phyloP scores from a whole-genome alignment of 805 yeast species.

The Yamadazyma kitorensis region DNA sequence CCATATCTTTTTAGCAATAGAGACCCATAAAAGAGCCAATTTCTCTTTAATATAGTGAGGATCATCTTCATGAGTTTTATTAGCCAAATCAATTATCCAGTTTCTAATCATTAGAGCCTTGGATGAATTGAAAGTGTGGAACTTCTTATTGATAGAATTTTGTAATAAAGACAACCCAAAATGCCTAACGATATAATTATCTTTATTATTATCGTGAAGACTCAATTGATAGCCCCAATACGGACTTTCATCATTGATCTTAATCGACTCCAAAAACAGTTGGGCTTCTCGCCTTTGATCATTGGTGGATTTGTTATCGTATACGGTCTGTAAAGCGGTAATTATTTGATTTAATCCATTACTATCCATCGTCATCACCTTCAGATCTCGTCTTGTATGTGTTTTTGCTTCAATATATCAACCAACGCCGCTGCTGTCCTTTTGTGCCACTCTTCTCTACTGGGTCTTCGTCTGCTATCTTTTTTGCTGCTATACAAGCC shows the following conservation, averaged over 20 bases:
- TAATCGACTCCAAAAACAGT: constrained; percentile 69
- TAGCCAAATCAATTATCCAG: constrained; percentile 82
- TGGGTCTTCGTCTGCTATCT: too few relatives aligned
- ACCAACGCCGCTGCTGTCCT: too few relatives aligned
- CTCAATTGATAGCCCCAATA: constrained; percentile 90
- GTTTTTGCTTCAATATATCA: too few relatives aligned
- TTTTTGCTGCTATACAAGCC: too few relatives aligned
- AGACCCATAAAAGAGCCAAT: constrained; percentile 86
- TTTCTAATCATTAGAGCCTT: constrained; percentile 67
- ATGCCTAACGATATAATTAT: constrained; percentile 76
- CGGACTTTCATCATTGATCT: constrained; percentile 79
- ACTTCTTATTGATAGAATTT: constrained; percentile 60
- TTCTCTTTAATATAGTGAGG: constrained; percentile 92
- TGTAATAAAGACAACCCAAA: constrained; percentile 83
- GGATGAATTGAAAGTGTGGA: constrained; percentile 50
- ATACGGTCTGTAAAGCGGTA: constrained; percentile 71
- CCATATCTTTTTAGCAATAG: constrained; percentile 88
- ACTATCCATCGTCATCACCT: constrained; percentile 12
- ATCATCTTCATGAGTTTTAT: constrained; percentile 56
- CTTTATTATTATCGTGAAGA: constrained; percentile 51
- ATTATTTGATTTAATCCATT: constrained; percentile 70
- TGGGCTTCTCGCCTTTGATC: constrained; percentile 54
- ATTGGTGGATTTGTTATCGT: constrained; percentile 63
- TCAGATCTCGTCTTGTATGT: too few relatives aligned
- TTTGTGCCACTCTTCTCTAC: too few relatives aligned